Percentiles rank a stretch among this genome's conserved stretches.
Conservation (phyloP, 441 rosid genomes). For the Pelargonium australe region DNA sequence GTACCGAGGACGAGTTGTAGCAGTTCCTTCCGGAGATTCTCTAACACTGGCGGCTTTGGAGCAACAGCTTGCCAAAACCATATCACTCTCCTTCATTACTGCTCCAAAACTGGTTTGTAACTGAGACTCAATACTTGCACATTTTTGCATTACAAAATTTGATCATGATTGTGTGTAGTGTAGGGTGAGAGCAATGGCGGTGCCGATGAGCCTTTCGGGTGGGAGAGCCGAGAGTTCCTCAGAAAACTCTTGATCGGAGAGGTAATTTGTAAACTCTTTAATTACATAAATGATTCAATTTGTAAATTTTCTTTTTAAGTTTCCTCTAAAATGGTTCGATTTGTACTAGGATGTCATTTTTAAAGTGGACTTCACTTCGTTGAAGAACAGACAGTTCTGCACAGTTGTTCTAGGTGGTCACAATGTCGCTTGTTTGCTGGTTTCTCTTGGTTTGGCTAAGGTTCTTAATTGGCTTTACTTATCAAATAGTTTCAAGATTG, state of each 20-base stretch:
- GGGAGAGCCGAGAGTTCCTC: slow-evolving; percentile 1
- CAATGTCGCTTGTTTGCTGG: neutral
- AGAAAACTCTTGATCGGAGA: slow-evolving; percentile 4
- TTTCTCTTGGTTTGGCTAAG: neutral
- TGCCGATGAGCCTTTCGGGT: neutral
- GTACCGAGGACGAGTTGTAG: no score
- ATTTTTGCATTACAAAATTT: no score
- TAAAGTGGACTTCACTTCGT: neutral
- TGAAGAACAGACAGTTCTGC: slow-evolving; percentile 1
- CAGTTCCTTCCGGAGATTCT: no score
- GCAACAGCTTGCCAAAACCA: no score
- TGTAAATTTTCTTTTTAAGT: neutral
- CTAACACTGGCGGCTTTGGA: no score
- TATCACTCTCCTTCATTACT: no score
- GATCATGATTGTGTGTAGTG: neutral
- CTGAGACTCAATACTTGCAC: no score
- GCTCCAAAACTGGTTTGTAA: no score
- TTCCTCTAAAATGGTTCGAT: neutral
- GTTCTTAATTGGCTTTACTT: neutral
- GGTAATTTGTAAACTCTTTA: neutral
- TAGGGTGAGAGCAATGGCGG: neutral
- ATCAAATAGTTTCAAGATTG: neutral
- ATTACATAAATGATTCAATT: no score
- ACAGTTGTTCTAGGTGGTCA: neutral
- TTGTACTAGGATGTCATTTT: slow-evolving; percentile 1